Evolutionary conservation across 441 rosid species (phyloP).

Genomic region (Pelargonium fulgidum): DNA sequence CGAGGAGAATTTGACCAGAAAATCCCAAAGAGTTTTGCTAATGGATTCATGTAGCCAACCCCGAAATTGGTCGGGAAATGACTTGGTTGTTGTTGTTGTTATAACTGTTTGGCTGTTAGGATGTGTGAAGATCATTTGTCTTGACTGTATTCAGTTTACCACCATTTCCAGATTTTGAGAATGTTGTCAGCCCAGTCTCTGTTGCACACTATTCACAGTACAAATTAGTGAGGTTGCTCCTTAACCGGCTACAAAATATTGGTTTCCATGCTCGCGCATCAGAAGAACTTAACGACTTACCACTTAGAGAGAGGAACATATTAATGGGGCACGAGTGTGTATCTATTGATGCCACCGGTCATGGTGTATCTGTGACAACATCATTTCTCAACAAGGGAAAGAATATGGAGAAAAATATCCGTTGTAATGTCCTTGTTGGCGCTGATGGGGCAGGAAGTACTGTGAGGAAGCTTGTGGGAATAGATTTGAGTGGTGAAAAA

Average conservation of each 20-base stretch:
- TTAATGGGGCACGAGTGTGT: slow-evolving; percentile 81
- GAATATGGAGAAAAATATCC: slow-evolving; percentile 40
- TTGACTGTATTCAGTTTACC: not conserved
- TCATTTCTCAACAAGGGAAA: slow-evolving; percentile 47
- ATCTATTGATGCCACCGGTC: slow-evolving; percentile 41
- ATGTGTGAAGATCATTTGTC: not conserved
- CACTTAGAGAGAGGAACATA: slow-evolving; percentile 33
- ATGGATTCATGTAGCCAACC: too few species aligned
- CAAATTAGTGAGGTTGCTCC: slow-evolving; percentile 52
- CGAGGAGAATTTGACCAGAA: too few species aligned
- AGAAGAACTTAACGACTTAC: slow-evolving; percentile 26
- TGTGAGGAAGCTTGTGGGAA: slow-evolving; percentile 57
- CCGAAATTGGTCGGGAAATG: too few species aligned
- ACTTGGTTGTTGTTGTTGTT: not conserved
- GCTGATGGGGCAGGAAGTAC: slow-evolving; percentile 90
- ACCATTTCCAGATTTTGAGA: slow-evolving; percentile 62
- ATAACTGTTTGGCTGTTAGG: not conserved
- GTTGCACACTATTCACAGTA: slow-evolving; percentile 93
- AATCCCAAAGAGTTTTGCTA: too few species aligned
- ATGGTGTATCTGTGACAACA: slow-evolving; percentile 47
- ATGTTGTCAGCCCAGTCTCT: slow-evolving; percentile 67
- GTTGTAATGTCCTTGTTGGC: slow-evolving; percentile 62
- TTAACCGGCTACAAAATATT: slow-evolving; percentile 57
- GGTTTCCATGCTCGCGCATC: slow-evolving; percentile 34
- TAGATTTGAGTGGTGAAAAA: slow-evolving; percentile 62